These are phyloP conservation scores for Striga asiatica DNA, from an alignment of 257 asterid genomes.

Conservation along the genomic window DNA sequence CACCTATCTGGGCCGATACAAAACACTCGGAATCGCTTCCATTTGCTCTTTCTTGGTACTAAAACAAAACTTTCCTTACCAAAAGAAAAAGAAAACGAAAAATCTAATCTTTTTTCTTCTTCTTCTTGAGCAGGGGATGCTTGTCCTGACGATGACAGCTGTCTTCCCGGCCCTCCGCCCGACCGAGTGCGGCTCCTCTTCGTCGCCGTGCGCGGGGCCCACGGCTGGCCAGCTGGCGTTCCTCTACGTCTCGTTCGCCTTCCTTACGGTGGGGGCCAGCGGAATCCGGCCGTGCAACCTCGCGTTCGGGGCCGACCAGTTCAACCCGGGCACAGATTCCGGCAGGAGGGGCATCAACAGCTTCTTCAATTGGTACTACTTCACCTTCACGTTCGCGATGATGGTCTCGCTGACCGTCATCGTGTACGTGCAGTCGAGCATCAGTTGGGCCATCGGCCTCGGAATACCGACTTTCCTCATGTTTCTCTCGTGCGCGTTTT, in stretches of 20 bases:
- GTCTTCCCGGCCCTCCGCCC: constrained; percentile 27
- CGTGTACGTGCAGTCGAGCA: constrained; percentile 34
- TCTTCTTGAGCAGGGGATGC: no score
- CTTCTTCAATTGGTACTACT: constrained; percentile 49
- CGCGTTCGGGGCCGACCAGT: constrained; percentile 49
- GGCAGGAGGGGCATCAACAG: constrained; percentile 34
- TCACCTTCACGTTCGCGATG: constrained; percentile 46
- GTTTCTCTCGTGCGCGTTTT: constrained; percentile 31
- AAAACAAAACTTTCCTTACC: no score
- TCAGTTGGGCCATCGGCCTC: constrained; percentile 37
- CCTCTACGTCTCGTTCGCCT: constrained; percentile 16
- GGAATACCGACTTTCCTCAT: constrained; percentile 37
- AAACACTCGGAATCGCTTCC: constrained; percentile 44
- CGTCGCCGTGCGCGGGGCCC: constrained; percentile 17
- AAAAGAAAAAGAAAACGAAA: no score
- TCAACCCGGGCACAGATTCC: constrained; percentile 33
- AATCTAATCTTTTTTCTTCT: neutral
- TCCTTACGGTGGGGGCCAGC: constrained; percentile 34
- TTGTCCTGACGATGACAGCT: constrained; percentile 38
- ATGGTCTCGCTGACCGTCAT: constrained; percentile 32
- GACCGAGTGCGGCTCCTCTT: constrained; percentile 10
- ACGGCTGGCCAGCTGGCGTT: constrained; percentile 24
- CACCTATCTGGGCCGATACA: constrained; percentile 50
- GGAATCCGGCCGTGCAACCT: constrained; percentile 49
- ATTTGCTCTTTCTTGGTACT: constrained; percentile 44